A percentile compares a stretch with the other conserved stretches of the same genome.
Evolutionary conservation across 2,329 filamentous ascomycete genomes (phyloP).

Genomic region (Westerdykella sp.): DNA sequence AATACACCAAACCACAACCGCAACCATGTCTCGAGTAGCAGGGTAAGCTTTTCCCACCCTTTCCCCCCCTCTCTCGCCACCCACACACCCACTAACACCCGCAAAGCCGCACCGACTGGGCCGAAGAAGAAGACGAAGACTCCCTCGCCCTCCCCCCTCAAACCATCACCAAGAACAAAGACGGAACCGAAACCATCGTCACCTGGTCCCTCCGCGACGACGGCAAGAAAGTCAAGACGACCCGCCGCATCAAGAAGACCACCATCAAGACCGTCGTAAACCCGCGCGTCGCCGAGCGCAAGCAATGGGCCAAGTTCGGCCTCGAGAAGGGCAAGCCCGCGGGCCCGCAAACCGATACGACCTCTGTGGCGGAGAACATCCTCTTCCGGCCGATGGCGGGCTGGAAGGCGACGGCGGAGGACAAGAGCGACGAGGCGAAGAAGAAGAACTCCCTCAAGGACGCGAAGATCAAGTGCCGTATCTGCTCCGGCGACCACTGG

Average conservation of each 20-base stretch:
- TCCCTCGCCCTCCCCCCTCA: conserved; percentile 78
- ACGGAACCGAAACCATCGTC: conserved; percentile 94
- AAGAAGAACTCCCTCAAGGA: conserved; percentile 74
- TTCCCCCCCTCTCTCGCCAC: neutral
- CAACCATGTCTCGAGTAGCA: conserved; percentile 35
- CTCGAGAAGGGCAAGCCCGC: conserved; percentile 74
- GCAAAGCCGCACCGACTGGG: conserved; percentile 70
- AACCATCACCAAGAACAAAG: conserved; percentile 92
- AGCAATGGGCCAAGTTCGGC: conserved; percentile 90
- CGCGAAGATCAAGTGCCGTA: conserved; percentile 99
- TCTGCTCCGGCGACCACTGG: conserved; percentile 98
- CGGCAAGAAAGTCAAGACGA: conserved; percentile 94
- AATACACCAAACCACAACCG: conserved; percentile 6
- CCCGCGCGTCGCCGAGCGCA: conserved; percentile 91
- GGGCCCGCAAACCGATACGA: conserved; percentile 84
- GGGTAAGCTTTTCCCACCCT: conserved; percentile 19
- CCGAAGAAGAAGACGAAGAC: conserved; percentile 77
- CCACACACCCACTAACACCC: conserved; percentile 12
- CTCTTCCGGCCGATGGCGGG: conserved; percentile 88
- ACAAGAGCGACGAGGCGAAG: conserved; percentile 66
- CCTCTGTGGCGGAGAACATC: conserved; percentile 94
- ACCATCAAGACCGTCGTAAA: conserved; percentile 91
- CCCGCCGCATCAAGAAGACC: conserved; percentile 87
- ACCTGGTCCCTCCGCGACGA: conserved; percentile 87
- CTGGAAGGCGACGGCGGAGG: conserved; percentile 84